Base-by-base conservation (phyloP, 371 early-diverging fungal species). In the Rozella allomycis region DNA sequence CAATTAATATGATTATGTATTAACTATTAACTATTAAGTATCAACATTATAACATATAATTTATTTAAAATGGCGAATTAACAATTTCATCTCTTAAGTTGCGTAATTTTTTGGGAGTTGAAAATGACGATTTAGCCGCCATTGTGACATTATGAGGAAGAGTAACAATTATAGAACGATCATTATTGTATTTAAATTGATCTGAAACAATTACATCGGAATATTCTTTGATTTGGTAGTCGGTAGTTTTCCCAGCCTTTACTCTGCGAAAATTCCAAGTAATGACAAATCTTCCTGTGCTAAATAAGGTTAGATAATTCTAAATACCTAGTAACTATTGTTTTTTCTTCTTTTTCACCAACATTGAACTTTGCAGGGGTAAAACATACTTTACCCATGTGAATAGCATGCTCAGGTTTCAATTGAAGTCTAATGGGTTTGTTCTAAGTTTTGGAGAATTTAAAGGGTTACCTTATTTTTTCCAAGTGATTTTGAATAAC, bases 331-430 rank as follows among this genome's bases (percentile, higher is more conserved):
- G 70, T 25, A 55, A 80, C 34, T 40, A 91, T 88, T 6, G 69
- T 60, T 40, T 62, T 66, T 41, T 85, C 87, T 33, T 49, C 50
- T 13, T 8, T 8, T 7, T 58, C 56, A 37, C 79, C 74, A 2
- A 72, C 69, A 56, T 86, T 84, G 61, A 96, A 93, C 27, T 70
- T 61, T 3, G 91, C 97, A 5, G 84, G 69, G 10, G 90, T 87
- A 39, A 93, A 96, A 21, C 60, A 50, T 8, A 87, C 46, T 11
- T 47, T 51, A 7, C 66, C 67, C 64, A 90, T 79, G 22, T 66
- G 58, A 3, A 75, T 78, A 19, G 85, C 70, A 43, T 96, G 88
- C 50, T 88, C 79, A 2, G 94, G 94, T 41, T 64, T 60, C 20
- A 96, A 58, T 42, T 76, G 71, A 18, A 96, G 62, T 31, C 75